These are phyloP conservation scores for Phialophora macrospora DNA, from an alignment of 2,329 filamentous ascomycete species.

Conservation along the genomic window DNA sequence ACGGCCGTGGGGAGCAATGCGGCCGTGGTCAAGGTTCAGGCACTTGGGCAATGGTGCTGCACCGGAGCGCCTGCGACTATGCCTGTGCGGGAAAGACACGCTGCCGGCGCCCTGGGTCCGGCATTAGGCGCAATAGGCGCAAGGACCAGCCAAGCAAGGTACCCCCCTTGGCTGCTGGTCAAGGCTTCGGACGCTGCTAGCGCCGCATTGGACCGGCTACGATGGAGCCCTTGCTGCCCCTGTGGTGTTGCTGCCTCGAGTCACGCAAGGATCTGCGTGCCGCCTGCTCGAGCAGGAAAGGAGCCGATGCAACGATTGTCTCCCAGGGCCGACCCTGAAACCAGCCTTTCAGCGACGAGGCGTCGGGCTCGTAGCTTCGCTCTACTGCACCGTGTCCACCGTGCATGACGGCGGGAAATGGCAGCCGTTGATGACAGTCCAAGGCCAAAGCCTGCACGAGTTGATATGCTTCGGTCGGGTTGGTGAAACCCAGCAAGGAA, in stretches of 20 bases:
- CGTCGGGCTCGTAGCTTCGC: neutral
- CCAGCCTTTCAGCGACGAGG: neutral
- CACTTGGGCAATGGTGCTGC: slow-evolving; percentile 32
- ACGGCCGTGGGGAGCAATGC: too few species aligned
- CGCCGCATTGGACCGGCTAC: slow-evolving; percentile 3
- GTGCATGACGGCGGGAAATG: neutral
- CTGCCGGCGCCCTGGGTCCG: slow-evolving; percentile 19
- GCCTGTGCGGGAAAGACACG: slow-evolving; percentile 23
- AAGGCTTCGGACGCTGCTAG: slow-evolving; percentile 4
- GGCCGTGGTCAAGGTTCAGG: too few species aligned
- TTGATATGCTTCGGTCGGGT: neutral
- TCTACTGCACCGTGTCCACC: neutral
- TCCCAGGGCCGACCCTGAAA: neutral
- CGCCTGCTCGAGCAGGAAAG: slow-evolving; percentile 7
- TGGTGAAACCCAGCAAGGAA: slow-evolving; percentile 1
- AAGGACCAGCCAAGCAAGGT: slow-evolving; percentile 9
- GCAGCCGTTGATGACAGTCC: neutral
- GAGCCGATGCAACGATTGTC: neutral
- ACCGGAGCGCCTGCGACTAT: slow-evolving; percentile 28
- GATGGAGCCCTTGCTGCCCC: neutral
- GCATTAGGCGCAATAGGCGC: slow-evolving; percentile 21
- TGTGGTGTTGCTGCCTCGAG: neutral
- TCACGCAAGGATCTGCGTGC: slow-evolving; percentile 13
- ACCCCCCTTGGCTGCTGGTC: neutral
- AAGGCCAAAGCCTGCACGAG: neutral